Base-by-base conservation (phyloP, 1,284 basidiomycete genomes). In the Apiotrichum domesticum region DNA sequence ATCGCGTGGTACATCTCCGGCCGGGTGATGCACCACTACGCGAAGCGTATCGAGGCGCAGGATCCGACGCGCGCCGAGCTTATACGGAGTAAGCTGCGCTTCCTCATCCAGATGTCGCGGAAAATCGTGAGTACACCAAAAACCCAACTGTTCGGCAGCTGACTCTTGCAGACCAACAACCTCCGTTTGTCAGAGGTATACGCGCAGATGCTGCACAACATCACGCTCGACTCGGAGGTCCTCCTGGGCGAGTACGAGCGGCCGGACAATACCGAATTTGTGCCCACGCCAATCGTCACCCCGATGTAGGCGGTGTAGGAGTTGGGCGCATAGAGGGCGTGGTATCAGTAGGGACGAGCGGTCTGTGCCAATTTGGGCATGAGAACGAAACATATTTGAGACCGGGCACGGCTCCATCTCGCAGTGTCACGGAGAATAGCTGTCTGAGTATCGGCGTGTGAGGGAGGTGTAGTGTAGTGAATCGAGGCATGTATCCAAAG, bases 221-320 rank as follows among this genome's bases (percentile, higher is more conserved):
- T 60, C 48, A 60, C 56, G 40, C 52, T 60, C 39, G 58, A 55
- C 32, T 45, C 51, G 13, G 62, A 63, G 48, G 55, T 54, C 54
- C 60, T 58, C 58, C 43, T 63, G 33, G 62, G 62, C 46, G 62
- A 63, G 56, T 63, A 56, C 49, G 33, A 40, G n/a, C 58, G 62
- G 1, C 62, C 58, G 2, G 62, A 63, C 53, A 63, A 63, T n/a
- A 21, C 55, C 13, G 57, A 58, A 35, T 54, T 62, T 15, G 6
- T 11, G 6, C 21, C 21, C 21, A 21, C 21, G 21, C 21, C 21
- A 21, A 21, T 21, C 21, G 21, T 21, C 21, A 21, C 21, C 21
- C 21, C 21, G 21, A 21, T 21, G 21, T 21, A 21, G 21, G 21
- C 21, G 21, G 21, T 21, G 21, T 21, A 21, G 21, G 21, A 21